Evolutionary conservation across 345 rosid genomes (phyloP), one percentile per base, ranked within the genome.

Genomic region (Orychophragmus violaceus): DNA sequence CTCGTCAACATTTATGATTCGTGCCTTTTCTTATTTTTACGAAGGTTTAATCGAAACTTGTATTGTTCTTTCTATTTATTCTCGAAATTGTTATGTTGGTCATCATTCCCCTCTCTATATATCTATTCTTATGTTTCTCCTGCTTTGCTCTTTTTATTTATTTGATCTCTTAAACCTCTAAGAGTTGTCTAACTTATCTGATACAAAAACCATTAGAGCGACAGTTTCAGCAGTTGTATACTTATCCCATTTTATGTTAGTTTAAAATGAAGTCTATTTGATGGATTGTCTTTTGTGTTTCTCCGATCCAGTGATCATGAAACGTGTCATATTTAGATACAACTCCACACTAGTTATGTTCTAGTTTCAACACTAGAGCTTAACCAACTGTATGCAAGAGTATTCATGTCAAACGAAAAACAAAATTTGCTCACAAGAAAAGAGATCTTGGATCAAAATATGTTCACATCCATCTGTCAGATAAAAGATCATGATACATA

Each of bases 1-100:
- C 39, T 48, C 16, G n/a, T n/a, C 42, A 45, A 62, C 51, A 23
- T 30, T 42, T 29, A 23, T 19, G 50, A 67, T 67, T 51, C 64
- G 36, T 66, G 72, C 22, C 50, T 56, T 59, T 65, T 41, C 12
- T 29, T 63, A 72, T 56, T 72, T 72, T 65, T 72, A 64, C 52
- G 64, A 71, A 63, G 66, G 51, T 64, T 55, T 50, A 56, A 54
- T 71, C 29, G 50, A 56, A 56, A 62, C 70, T 14, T 71, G n/a
- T 41, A 9, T 44, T 11, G 32, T 49, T 74, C 74, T 23, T 57
- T 12, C 75, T 36, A 12, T 44, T 1, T 2, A 17, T 17, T n/a
- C 3, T 48, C 61, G 37, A 50, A 49, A 69, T 60, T 50, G 60
- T 48, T 50, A 37, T 50, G 24, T 27, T 50, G 30, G 42, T 49